phyloP scores from a whole-genome alignment of 306 rosid genomes.

The Begonia masoniana region DNA sequence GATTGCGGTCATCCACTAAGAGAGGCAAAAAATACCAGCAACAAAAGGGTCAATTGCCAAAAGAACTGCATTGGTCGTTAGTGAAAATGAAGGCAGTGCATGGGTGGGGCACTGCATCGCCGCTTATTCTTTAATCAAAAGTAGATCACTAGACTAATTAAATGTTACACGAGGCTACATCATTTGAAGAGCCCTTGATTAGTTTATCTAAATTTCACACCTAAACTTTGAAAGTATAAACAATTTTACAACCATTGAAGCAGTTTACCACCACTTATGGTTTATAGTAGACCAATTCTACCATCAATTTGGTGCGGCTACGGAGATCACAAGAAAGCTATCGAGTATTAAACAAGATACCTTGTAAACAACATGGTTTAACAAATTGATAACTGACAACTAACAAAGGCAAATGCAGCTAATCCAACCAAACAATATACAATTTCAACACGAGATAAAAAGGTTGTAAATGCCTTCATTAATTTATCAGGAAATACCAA shows the following conservation, averaged over 20 bases:
- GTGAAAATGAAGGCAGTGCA: slow-evolving; percentile 84
- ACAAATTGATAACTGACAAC: no score
- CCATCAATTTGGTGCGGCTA: slow-evolving; percentile 1
- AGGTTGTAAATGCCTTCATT: no score
- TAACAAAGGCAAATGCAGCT: slow-evolving; percentile 16
- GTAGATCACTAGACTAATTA: slow-evolving; percentile 44
- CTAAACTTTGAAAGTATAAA: no score
- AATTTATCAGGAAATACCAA: no score
- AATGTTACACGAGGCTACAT: slow-evolving; percentile 28
- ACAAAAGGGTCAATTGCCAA: slow-evolving; percentile 96
- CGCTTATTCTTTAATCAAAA: slow-evolving; percentile 52
- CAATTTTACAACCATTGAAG: no score
- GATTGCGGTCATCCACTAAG: slow-evolving; percentile 99
- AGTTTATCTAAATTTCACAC: slow-evolving; percentile 6
- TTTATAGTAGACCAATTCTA: no score
- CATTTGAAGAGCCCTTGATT: slow-evolving; percentile 19
- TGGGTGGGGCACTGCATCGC: slow-evolving; percentile 60
- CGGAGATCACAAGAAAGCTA: slow-evolving; percentile 2
- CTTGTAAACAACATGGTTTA: slow-evolving; percentile 19
- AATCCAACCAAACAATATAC: slow-evolving; percentile 8
- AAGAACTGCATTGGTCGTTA: slow-evolving; percentile 96
- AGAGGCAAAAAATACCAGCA: slow-evolving; percentile 96
- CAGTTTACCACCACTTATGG: neutral
- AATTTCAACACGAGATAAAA: no score
- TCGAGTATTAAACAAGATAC: slow-evolving; percentile 10